Base-by-base conservation (phyloP, 75 land plant genomes). In the Selaginella moellendorffii region DNA sequence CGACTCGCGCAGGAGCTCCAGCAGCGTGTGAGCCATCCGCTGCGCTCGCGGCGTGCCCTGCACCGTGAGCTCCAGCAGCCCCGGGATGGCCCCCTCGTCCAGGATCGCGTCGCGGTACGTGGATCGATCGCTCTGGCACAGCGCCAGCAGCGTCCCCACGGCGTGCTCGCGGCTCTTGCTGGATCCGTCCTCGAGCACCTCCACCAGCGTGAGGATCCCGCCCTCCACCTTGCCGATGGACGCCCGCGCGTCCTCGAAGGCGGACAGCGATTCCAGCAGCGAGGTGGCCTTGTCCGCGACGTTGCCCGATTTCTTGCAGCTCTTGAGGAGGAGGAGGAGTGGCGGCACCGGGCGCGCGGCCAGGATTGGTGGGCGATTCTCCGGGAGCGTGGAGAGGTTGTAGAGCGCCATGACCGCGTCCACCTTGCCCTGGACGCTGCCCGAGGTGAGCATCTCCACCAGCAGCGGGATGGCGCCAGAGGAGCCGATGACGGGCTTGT, bases 381-480 rank as follows among this genome's bases (percentile, higher is more conserved):
- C 80, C 17, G 26, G 67, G 64, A 73, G 60, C 2, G 80, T 71
- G 19, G 84, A 81, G 21, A 84, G 71, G 68, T 84, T 69, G 67
- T 84, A 73, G 8, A 84, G 67, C 18, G 87, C 82, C 60, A 81
- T 79, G 1, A 84, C 80, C 42, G 87, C 84, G 74, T 84, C 84
- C 42, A 77, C 84, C 72, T 64, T 84, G 22, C 80, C 84, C 68
- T 84, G 84, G 26, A 77, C 53, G 30, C 72, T 79, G 63, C 84
- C 84, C 27, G 77, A 68, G 26, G 52, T 67, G 23, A 84, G 80
- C 68, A 84, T 79, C 29, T 77, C 63, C 26, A 81, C 82, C 10
- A 84, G 71, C 46, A 85, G 80, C 30, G 85, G 93, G 18, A 80
- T 82, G 54, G 83, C 72, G 2, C 82, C 83, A 2, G 88, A 69